Conservation (phyloP, 225 moss, liverwort and hornwort species). For the Antitrichia curtipendula region DNA sequence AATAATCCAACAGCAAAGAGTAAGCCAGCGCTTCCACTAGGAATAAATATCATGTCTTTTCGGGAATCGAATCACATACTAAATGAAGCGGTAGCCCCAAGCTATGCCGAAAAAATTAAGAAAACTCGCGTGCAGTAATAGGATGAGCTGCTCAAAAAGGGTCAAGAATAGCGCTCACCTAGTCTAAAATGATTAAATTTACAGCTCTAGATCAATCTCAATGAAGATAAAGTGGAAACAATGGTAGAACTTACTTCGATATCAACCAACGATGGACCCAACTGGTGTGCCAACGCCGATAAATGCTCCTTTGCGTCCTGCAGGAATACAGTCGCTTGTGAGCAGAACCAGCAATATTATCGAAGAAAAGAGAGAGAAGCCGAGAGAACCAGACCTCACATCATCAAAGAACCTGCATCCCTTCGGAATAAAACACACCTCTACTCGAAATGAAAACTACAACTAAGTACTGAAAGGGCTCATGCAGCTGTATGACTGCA, state of each 20-base stretch:
- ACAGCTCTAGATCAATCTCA: neutral
- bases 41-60: neutral
- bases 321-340: neutral
- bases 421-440: neutral
- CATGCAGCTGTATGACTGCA: neutral
- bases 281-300: slow-evolving; percentile 79
- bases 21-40: neutral
- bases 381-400: neutral
- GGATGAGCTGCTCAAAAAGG: neutral
- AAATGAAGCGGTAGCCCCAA: neutral
- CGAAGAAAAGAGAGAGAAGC: neutral
- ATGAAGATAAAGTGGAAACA: neutral
- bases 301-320: slow-evolving; percentile 99
- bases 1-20: neutral
- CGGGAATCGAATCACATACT: neutral
- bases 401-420: neutral
- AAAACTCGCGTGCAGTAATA: neutral
- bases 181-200: neutral
- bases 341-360: neutral
- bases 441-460: neutral
- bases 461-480: neutral
- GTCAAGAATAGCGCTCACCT: neutral
- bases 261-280: slow-evolving; percentile 93
- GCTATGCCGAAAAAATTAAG: neutral
- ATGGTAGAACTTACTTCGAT: slow-evolving; percentile 42